These are phyloP conservation scores for Corynespora cassiicola DNA, from an alignment of 2,329 filamentous ascomycete genomes.

Conservation along the genomic window DNA sequence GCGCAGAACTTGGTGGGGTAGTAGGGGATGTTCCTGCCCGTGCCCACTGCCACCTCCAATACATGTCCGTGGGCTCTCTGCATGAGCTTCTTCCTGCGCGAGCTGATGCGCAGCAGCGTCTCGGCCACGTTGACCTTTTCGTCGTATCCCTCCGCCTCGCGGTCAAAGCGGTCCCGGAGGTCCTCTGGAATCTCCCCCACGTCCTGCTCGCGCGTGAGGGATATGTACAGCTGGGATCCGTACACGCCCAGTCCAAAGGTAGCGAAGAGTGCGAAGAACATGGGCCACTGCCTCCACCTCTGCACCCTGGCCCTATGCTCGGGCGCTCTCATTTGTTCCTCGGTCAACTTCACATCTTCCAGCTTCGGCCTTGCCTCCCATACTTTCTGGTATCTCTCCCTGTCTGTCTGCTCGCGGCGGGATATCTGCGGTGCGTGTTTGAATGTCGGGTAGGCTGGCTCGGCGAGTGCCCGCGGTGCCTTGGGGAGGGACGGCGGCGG, in stretches of 20 bases:
- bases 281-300: conserved; percentile 38
- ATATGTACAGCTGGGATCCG: conserved; percentile 42
- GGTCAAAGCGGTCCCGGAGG: conserved; percentile 54
- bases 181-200: conserved; percentile 43
- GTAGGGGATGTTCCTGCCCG: conserved; percentile 56
- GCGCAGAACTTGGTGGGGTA: conserved; percentile 49
- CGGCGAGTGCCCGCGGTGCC: conserved; percentile 16
- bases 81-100: conserved; percentile 49
- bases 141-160: conserved; percentile 53
- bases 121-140: conserved; percentile 55
- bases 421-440: conserved; percentile 13
- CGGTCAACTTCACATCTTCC: conserved; percentile 32
- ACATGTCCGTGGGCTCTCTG: conserved; percentile 53
- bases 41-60: conserved; percentile 57
- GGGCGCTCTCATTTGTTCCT: conserved; percentile 32
- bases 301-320: conserved; percentile 33
- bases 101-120: conserved; percentile 48
- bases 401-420: not conserved
- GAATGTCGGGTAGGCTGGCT: conserved; percentile 20
- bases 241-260: conserved; percentile 52
- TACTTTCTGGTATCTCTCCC: conserved; percentile 15
- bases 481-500: conserved; percentile 26
- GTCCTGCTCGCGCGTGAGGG: conserved; percentile 31
- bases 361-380: conserved; percentile 33
- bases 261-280: conserved; percentile 39